phyloP scores from a whole-genome alignment of 2,329 filamentous ascomycete species.

The Periconia digitata region DNA sequence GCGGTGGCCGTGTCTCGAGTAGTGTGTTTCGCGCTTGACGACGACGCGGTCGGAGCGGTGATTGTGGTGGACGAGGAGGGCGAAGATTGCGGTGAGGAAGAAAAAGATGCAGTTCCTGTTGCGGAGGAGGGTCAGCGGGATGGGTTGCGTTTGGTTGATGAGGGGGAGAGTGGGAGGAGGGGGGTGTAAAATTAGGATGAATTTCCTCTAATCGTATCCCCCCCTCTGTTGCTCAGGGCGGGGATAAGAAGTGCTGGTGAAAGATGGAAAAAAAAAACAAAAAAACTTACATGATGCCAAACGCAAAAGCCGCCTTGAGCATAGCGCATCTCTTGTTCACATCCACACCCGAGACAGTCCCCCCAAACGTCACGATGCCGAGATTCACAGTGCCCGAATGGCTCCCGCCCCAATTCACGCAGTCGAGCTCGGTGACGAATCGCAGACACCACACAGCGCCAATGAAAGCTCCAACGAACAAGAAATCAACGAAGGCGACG shows the following conservation, averaged over 20 bases:
- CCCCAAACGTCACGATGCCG: slow-evolving; percentile 61
- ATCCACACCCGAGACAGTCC: slow-evolving; percentile 54
- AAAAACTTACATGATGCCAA: slow-evolving; percentile 77
- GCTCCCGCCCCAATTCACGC: slow-evolving; percentile 58
- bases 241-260: not conserved
- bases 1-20: slow-evolving; percentile 47
- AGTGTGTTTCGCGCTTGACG: slow-evolving; percentile 55
- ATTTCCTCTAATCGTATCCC: not conserved
- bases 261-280: slow-evolving; percentile 3
- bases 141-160: too few relatives aligned
- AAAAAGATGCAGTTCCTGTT: slow-evolving; percentile 43
- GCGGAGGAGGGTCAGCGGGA: too few relatives aligned
- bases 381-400: slow-evolving; percentile 59
- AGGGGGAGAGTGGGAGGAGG: too few relatives aligned
- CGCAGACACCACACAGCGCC: slow-evolving; percentile 61
- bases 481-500: slow-evolving; percentile 63
- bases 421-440: slow-evolving; percentile 64
- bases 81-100: slow-evolving; percentile 43
- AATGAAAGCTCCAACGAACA: slow-evolving; percentile 65
- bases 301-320: slow-evolving; percentile 87
- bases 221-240: not conserved
- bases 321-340: slow-evolving; percentile 81
- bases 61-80: slow-evolving; percentile 64
- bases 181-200: too few relatives aligned
- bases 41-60: slow-evolving; percentile 54